Evolutionary conservation across 2,329 filamentous ascomycete species (phyloP), one percentile per base, ranked within the genome.

Genomic region (Claviceps pazoutovae): DNA sequence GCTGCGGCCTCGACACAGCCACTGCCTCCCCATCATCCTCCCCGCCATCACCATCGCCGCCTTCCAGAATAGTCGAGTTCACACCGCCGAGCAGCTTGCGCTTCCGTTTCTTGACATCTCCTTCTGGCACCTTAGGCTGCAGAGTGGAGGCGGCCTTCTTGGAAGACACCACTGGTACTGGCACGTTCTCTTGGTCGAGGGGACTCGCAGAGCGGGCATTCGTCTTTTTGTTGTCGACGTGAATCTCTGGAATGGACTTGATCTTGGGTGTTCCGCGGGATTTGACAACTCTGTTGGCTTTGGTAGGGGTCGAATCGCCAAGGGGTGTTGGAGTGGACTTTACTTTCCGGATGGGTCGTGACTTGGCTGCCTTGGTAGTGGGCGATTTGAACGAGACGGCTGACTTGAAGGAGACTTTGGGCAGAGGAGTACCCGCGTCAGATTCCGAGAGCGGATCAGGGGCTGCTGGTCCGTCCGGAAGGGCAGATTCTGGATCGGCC

Each of bases 11-110:
- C 1, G 48, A 16, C 48, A 36, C 19, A 11, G 16, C 36, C 5
- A 36, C 62, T 47, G 68, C 59, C 48, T 78, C 78, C 11, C 66
- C 79, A 5, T 73, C 75, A 9, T 85, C 83, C 5, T 78, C 78
- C 8, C 66, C 79, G 4, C 73, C 75, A 8, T 85, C 83, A 4
- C 83, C 83, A 8, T 84, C 83, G 9, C 85, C 83, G 4, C 83
- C 83, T 8, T 84, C 83, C 53, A 91, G 88, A 5, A 93, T 63
- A 3, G 80, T 86, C 56, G 80, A 79, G 47, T 76, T 79, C 21
- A 75, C 73, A 21, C 68, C 70, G 4, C 82, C 80, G 1, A 86
- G 72, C 5, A 88, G 68, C 66, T 88, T 90, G 56, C 84, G 79
- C 71, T 84, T 89, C 74, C 84, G 88, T 63, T 79, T 82, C 65